Evolutionary conservation across 495 filamentous ascomycete genomes (phyloP), one percentile per base, ranked within the genome.

Genomic region (Alectoria sarmentosa): DNA sequence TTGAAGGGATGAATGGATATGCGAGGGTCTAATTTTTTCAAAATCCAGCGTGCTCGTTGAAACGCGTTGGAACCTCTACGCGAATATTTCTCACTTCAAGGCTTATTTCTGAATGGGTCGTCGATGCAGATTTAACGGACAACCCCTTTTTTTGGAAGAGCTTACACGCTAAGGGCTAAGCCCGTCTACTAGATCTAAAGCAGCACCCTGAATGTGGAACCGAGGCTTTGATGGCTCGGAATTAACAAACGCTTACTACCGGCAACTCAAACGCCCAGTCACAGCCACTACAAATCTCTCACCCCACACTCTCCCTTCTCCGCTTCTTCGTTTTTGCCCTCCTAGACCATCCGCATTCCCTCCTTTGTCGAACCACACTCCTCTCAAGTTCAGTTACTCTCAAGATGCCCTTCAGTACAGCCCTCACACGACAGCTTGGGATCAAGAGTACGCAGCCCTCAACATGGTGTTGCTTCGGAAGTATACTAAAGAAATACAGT

Each of bases 361-460:
- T 32, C 4, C 28, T 55, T 3, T 7, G 0, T 49, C 46, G 23
- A 54, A 54, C 1, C 13, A 6, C 28, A 17, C 26, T 17, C 30
- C 26, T 7, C 30, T n/a, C 15, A 34, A n/a, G 8, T 1, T 21
- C 10, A 28, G 1, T 54, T 5, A 6, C 0, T 30, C 8, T 28
- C 61, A 63, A 23, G 15, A 63, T 63, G 61, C 61, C 61, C 1
- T 63, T 63, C 84, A 86, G 88, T 74, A 98, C 93, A 54, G 89
- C 88, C 65, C 82, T 98, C 60, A 98, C 93, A 56, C 82, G 90
- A 72, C 87, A 87, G 66, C 85, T 98, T 71, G 92, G 93, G 69
- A 98, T 98, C 73, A 81, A 83, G 71, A 78, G 90, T 91, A 82
- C 34, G 80, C n/a, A n/a, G 48, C 37, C 28, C 54, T n/a, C n/a